phyloP scores from a whole-genome alignment of 2,329 filamentous ascomycete genomes.

The Dactylellina haptotyla region DNA sequence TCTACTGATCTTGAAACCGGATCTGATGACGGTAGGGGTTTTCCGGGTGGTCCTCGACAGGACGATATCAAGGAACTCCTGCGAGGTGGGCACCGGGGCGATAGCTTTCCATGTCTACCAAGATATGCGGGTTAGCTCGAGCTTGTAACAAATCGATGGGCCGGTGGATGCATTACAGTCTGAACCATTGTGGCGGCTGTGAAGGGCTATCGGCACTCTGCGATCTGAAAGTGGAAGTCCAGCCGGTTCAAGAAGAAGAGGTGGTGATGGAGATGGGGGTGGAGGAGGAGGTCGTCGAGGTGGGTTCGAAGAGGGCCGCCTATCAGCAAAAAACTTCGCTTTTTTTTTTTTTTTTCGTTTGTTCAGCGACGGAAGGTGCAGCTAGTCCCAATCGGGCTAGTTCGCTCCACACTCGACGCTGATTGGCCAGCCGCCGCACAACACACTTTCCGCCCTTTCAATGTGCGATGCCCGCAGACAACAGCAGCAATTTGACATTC shows the following conservation, averaged over 20 bases:
- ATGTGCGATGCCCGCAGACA: neutral
- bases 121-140: constrained; percentile 13
- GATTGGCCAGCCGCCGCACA: constrained; percentile 40
- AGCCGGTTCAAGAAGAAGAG: neutral
- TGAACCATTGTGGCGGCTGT: constrained; percentile 46
- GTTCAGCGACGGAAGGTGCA: constrained; percentile 22
- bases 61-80: constrained; percentile 98
- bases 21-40: constrained; percentile 92
- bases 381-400: constrained; percentile 34
- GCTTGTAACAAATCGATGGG: neutral
- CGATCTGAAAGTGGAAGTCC: neutral
- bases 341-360: constrained; percentile 43
- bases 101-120: constrained; percentile 75
- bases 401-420: neutral
- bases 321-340: constrained; percentile 43
- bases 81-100: constrained; percentile 85
- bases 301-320: constrained; percentile 16
- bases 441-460: constrained; percentile 13
- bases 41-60: constrained; percentile 91
- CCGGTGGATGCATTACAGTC: constrained; percentile 31
- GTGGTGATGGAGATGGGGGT: neutral
- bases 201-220: constrained; percentile 1
- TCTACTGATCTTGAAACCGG: constrained; percentile 94
- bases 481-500: neutral
- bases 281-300: constrained; percentile 27